phyloP scores from a whole-genome alignment of 2,329 filamentous ascomycete genomes.

The Pochonia chlamydosporia region DNA sequence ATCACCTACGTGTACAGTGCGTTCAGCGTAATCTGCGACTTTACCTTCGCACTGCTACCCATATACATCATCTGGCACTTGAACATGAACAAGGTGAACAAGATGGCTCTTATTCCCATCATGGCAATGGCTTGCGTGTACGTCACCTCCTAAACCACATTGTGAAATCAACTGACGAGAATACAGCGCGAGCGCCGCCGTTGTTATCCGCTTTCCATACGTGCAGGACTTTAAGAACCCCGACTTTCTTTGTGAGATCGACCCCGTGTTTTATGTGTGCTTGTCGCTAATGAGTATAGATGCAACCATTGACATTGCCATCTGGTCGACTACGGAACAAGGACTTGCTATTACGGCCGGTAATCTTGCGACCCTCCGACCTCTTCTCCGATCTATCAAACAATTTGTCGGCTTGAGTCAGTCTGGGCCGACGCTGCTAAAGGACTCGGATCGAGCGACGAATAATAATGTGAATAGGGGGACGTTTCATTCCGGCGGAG shows the following conservation, averaged over 20 bases:
- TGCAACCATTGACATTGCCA: too few relatives aligned
- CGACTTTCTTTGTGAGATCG: conserved; percentile 34
- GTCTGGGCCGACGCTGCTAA: too few relatives aligned
- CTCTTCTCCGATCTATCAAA: too few relatives aligned
- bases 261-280: too few relatives aligned
- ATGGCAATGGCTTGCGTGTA: conserved; percentile 51
- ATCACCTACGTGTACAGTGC: conserved; percentile 48
- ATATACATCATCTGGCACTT: conserved; percentile 49
- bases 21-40: conserved; percentile 43
- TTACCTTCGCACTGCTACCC: conserved; percentile 45
- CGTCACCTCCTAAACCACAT: conserved; percentile 20
- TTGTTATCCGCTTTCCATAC: conserved; percentile 35
- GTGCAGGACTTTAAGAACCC: conserved; percentile 29
- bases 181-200: conserved; percentile 32
- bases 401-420: too few relatives aligned
- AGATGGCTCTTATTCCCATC: conserved; percentile 44
- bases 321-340: too few relatives aligned
- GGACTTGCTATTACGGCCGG: too few relatives aligned
- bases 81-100: conserved; percentile 47
- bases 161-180: too few relatives aligned
- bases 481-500: too few relatives aligned
- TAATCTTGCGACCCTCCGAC: background rate
- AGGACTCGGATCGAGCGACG: too few relatives aligned
- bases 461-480: too few relatives aligned
- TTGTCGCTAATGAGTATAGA: too few relatives aligned